Conservation (phyloP, 2,329 filamentous ascomycete genomes). For the Cytospora piceae region DNA sequence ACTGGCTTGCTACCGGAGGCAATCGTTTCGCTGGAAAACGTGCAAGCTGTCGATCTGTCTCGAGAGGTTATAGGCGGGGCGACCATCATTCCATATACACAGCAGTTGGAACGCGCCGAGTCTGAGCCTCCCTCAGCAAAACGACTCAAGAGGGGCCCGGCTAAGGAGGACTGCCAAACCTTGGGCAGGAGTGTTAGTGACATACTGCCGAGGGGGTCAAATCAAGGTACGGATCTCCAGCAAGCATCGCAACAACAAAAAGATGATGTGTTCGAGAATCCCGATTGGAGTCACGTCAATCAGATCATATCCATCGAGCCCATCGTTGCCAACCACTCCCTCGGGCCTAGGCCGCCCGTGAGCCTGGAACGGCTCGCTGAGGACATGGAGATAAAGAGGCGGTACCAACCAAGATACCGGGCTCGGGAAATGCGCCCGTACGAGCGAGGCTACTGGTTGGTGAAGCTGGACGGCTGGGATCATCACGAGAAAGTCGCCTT, state of each 20-base stretch:
- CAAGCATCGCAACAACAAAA: neutral
- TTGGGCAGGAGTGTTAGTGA: conserved; percentile 43
- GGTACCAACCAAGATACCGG: conserved; percentile 57
- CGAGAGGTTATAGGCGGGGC: neutral
- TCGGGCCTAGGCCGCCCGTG: conserved; percentile 48
- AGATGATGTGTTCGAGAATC: neutral
- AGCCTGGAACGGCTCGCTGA: conserved; percentile 56
- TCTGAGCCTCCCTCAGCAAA: conserved; percentile 42
- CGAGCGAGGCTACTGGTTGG: conserved; percentile 79
- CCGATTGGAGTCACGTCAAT: conserved; percentile 17
- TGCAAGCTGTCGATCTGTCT: neutral
- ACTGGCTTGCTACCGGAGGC: neutral
- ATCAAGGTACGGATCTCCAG: conserved; percentile 31
- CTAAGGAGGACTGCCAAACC: conserved; percentile 31
- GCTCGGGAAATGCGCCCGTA: conserved; percentile 55
- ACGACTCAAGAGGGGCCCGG: conserved; percentile 31
- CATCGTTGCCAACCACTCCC: conserved; percentile 45
- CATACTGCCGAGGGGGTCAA: conserved; percentile 12
- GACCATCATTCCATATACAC: conserved; percentile 18
- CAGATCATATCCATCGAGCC: conserved; percentile 45
- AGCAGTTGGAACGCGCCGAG: conserved; percentile 33
- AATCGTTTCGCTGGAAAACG: neutral
- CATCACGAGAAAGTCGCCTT: conserved; percentile 51
- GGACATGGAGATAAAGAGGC: conserved; percentile 54
- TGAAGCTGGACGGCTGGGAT: conserved; percentile 63